A percentile compares a stretch with the other conserved stretches of the same genome.
Evolutionary conservation across 257 asterid genomes (phyloP).

Genomic region (Lithospermum erythrorhizon): DNA sequence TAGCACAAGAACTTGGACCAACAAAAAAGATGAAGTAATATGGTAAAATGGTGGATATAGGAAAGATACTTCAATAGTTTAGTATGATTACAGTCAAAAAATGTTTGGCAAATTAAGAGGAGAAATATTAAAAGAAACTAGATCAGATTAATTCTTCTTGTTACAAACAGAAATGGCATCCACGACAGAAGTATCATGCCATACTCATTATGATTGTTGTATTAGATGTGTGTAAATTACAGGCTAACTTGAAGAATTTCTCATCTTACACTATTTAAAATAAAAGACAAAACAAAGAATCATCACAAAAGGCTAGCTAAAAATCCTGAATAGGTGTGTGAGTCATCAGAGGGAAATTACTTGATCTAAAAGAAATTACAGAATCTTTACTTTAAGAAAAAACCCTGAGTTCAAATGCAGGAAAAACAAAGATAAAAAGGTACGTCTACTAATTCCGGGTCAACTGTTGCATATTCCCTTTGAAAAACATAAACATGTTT

Average conservation of each 20-base stretch:
- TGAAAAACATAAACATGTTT: slow-evolving; percentile 76
- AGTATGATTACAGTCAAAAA: neutral
- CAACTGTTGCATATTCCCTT: slow-evolving; percentile 85
- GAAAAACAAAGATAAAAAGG: slow-evolving; percentile 14
- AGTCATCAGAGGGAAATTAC: neutral
- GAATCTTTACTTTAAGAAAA: neutral
- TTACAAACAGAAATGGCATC: neutral
- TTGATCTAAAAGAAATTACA: neutral
- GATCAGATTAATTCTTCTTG: neutral
- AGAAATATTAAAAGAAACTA: neutral
- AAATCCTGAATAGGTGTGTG: neutral
- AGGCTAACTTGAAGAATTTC: too few species aligned
- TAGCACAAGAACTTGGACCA: neutral
- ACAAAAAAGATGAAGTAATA: neutral
- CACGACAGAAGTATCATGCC: too few species aligned
- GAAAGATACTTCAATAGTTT: neutral
- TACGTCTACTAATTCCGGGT: slow-evolving; percentile 73
- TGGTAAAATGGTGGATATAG: neutral
- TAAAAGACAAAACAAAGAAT: too few species aligned
- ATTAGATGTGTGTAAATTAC: too few species aligned
- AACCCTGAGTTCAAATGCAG: neutral
- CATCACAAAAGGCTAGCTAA: too few species aligned
- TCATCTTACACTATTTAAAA: too few species aligned
- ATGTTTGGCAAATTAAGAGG: neutral
- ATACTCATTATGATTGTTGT: neutral